A percentile compares a stretch with the other conserved stretches of the same genome.
Conservation (phyloP, 805 yeast genomes). For the Candida alai region DNA sequence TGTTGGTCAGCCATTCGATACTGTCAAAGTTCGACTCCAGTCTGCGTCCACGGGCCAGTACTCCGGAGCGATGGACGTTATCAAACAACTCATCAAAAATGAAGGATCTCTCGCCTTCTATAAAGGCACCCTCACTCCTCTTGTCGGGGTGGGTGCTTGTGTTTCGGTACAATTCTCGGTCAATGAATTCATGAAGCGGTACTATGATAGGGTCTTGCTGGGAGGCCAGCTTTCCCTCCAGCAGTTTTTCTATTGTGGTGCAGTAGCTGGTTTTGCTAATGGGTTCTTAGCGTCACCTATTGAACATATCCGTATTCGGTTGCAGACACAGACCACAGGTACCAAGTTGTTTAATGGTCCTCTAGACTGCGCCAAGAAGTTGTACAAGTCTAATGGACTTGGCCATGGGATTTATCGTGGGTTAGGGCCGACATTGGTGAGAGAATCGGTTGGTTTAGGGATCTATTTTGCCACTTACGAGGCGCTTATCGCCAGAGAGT, state of each 20-base stretch:
- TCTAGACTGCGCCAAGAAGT: slow-evolving; percentile 59
- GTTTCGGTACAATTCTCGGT: slow-evolving; percentile 95
- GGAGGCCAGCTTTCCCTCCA: slow-evolving; percentile 46
- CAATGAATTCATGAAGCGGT: slow-evolving; percentile 89
- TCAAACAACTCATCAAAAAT: slow-evolving; percentile 55
- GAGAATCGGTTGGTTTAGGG: slow-evolving; percentile 90
- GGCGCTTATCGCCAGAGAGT: slow-evolving; percentile 70
- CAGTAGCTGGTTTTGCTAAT: slow-evolving; percentile 90
- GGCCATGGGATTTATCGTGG: slow-evolving; percentile 70
- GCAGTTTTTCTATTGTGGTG: slow-evolving; percentile 81
- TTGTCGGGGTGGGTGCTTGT: slow-evolving; percentile 81
- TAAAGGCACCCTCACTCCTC: slow-evolving; percentile 45
- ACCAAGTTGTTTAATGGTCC: slow-evolving; percentile 60
- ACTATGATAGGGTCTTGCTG: slow-evolving; percentile 47
- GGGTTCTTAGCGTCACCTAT: slow-evolving; percentile 89
- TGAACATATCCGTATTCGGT: slow-evolving; percentile 89
- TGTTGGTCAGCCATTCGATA: slow-evolving; percentile 95
- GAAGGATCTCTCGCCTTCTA: slow-evolving; percentile 42
- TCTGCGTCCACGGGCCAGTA: slow-evolving; percentile 78
- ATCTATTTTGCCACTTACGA: slow-evolving; percentile 87
- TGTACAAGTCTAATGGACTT: slow-evolving; percentile 52
- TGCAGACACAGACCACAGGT: slow-evolving; percentile 76
- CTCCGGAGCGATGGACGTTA: slow-evolving; percentile 72
- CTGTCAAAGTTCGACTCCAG: slow-evolving; percentile 89
- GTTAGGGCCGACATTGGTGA: slow-evolving; percentile 69